These are phyloP conservation scores for Metschnikowia borealis DNA, from an alignment of 805 yeast species.

Conservation along the genomic window DNA sequence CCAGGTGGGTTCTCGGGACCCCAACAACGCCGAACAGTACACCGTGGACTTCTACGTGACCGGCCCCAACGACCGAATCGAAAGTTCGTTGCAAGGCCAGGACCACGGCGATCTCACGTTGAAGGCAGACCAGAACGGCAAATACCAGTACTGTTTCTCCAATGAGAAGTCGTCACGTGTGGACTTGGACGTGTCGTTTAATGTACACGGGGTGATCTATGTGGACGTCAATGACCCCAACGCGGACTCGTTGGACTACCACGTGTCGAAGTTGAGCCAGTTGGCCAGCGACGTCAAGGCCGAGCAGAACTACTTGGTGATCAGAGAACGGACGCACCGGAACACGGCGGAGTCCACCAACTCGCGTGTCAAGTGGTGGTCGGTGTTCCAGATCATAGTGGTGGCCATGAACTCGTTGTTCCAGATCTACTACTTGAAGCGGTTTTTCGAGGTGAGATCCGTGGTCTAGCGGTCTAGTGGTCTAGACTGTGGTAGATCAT, in stretches of 20 bases:
- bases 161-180: constrained; percentile 71
- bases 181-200: constrained; percentile 90
- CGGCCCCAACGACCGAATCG: constrained; percentile 44
- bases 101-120: constrained; percentile 80
- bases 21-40: constrained; percentile 61
- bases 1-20: constrained; percentile 91
- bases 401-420: constrained; percentile 84
- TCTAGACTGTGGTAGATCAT: not conserved
- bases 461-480: constrained; percentile 49
- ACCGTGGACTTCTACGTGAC: constrained; percentile 56
- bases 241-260: constrained; percentile 75
- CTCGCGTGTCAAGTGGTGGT: constrained; percentile 97
- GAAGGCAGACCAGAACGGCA: constrained; percentile 65
- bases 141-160: constrained; percentile 84
- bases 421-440: constrained; percentile 89
- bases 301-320: constrained; percentile 88
- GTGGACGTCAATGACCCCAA: constrained; percentile 75
- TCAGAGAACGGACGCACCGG: constrained; percentile 96
- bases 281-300: constrained; percentile 83
- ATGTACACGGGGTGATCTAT: constrained; percentile 88
- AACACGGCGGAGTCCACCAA: constrained; percentile 98
- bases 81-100: constrained; percentile 48
- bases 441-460: constrained; percentile 93
- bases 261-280: constrained; percentile 70
- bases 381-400: constrained; percentile 81